Evolutionary conservation across 352 stramenopile species (phyloP).

Genomic region (Globisporangium polare): DNA sequence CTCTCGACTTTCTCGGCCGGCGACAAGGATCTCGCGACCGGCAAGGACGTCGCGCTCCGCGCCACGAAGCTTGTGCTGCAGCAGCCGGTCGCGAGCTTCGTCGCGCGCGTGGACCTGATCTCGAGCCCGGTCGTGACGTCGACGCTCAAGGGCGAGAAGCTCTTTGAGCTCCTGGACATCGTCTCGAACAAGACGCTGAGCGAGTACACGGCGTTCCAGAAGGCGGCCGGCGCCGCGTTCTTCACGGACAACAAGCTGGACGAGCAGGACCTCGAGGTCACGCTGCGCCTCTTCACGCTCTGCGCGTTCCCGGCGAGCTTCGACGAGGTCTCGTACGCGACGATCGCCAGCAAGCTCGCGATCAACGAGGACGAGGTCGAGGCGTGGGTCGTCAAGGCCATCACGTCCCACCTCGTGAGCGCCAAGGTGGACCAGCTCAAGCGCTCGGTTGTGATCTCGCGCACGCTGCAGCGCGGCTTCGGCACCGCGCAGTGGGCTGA

Average conservation of each 20-base stretch:
- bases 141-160: constrained; percentile 60
- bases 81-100: constrained; percentile 89
- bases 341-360: constrained; percentile 80
- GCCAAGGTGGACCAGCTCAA: constrained; percentile 95
- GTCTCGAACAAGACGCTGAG: constrained; percentile 90
- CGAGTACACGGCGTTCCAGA: constrained; percentile 86
- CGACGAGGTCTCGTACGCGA: constrained; percentile 88
- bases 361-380: constrained; percentile 88
- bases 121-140: constrained; percentile 72
- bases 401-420: constrained; percentile 86
- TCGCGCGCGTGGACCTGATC: constrained; percentile 86
- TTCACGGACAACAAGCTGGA: constrained; percentile 58
- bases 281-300: constrained; percentile 93
- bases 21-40: constrained; percentile 47
- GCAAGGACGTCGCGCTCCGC: constrained; percentile 76
- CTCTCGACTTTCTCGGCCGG: constrained; percentile 52
- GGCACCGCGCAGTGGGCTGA: constrained; percentile 88
- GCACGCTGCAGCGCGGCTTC: constrained; percentile 77
- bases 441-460: constrained; percentile 86
- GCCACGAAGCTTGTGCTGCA: constrained; percentile 84
- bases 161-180: constrained; percentile 89
- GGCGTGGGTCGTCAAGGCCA: constrained; percentile 92
- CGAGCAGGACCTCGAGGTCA: constrained; percentile 57
- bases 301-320: constrained; percentile 89
- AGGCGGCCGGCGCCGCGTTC: constrained; percentile 51